A percentile compares a stretch with the other conserved stretches of the same genome.
These are phyloP conservation scores for Backusella morwellensis DNA, from an alignment of 192 early-diverging fungal genomes.

Conservation along the genomic window DNA sequence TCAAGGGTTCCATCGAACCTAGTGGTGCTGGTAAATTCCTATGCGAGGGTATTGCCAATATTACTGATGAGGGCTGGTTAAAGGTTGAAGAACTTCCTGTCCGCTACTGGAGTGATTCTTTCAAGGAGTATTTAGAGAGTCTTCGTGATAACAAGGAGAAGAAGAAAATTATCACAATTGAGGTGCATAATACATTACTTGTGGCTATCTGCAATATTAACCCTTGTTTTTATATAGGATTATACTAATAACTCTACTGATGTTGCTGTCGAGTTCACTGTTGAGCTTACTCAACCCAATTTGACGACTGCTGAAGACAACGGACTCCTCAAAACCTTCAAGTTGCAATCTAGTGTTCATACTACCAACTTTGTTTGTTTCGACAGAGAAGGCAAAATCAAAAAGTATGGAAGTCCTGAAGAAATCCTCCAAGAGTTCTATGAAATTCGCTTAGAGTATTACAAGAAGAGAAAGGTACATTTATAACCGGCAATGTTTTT, in stretches of 20 bases:
- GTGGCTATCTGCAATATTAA: neutral
- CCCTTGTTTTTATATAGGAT: constrained; percentile 34
- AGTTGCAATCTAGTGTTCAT: constrained; percentile 64
- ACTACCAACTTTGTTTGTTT: constrained; percentile 96
- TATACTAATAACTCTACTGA: constrained; percentile 75
- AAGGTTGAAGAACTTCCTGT: constrained; percentile 91
- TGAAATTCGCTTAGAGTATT: constrained; percentile 77
- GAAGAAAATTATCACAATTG: constrained; percentile 56
- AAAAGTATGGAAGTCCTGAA: constrained; percentile 72
- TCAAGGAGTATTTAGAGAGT: constrained; percentile 80
- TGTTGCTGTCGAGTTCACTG: constrained; percentile 58
- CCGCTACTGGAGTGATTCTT: constrained; percentile 83
- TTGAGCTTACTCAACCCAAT: constrained; percentile 63
- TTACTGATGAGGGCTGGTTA: constrained; percentile 73
- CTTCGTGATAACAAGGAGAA: constrained; percentile 60
- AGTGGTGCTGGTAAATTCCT: constrained; percentile 55
- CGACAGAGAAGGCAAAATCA: constrained; percentile 81
- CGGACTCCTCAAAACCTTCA: constrained; percentile 84
- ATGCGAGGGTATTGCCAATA: constrained; percentile 65
- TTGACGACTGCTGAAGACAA: constrained; percentile 72
- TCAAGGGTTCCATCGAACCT: constrained; percentile 73
- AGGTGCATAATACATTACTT: constrained; percentile 13
- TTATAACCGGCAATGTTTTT: neutral
- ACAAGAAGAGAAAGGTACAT: constrained; percentile 84
- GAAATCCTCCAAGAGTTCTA: constrained; percentile 91